Conservation (phyloP, 805 yeast genomes). For the Wickerhamiella bombiphila region DNA sequence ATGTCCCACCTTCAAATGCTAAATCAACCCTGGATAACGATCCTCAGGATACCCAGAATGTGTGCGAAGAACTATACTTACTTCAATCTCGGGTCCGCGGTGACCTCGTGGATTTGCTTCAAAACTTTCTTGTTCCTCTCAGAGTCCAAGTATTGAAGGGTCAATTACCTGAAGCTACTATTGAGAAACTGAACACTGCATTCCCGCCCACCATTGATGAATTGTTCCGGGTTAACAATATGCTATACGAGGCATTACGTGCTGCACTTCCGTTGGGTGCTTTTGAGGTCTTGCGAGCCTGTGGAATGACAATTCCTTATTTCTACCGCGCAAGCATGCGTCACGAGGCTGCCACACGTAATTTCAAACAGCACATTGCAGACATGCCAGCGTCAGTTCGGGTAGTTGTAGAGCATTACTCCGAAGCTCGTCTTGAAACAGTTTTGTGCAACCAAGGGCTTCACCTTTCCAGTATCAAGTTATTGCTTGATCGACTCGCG, state of each 20-base stretch:
- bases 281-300: conserved; percentile 61
- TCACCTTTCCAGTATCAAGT: conserved; percentile 55
- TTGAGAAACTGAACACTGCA: conserved; percentile 53
- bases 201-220: conserved; percentile 96
- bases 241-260: conserved; percentile 60
- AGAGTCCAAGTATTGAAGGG: conserved; percentile 51
- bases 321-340: conserved; percentile 86
- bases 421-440: conserved; percentile 32
- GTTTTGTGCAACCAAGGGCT: conserved; percentile 49
- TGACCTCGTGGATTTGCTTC: conserved; percentile 58
- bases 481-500: conserved; percentile 50
- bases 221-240: conserved; percentile 76
- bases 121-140: conserved; percentile 63
- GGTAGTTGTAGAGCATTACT: conserved; percentile 4
- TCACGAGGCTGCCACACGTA: conserved; percentile 81
- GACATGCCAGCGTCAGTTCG: conserved; percentile 21
- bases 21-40: conserved; percentile 18
- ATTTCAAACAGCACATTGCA: conserved; percentile 36
- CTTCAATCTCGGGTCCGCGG: conserved; percentile 66
- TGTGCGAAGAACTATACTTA: conserved; percentile 50
- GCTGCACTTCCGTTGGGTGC: conserved; percentile 56
- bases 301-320: conserved; percentile 73
- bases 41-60: conserved; percentile 30
- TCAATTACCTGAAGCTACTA: conserved; percentile 38
- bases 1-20: conserved; percentile 39